phyloP scores from a whole-genome alignment of 2,329 filamentous ascomycete species.

The Xylariaceae sp. region DNA sequence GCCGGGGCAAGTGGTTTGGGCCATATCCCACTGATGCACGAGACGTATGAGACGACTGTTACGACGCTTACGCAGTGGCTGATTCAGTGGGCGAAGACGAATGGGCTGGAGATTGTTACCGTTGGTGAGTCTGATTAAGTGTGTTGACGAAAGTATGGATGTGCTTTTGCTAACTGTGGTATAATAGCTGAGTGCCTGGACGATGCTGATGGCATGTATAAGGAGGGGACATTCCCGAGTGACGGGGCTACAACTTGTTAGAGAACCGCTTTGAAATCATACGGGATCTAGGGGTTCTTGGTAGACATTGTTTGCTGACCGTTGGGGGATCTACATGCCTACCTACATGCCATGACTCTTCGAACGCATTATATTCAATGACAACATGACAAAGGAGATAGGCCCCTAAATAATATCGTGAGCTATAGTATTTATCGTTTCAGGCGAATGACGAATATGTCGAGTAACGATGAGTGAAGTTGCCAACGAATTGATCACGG shows the following conservation, averaged over 20 bases:
- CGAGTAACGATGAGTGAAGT: too few relatives aligned
- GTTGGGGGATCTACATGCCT: too few relatives aligned
- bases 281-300: not conserved
- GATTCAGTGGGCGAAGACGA: slow-evolving; percentile 46
- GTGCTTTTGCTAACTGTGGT: slow-evolving; percentile 7
- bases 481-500: too few relatives aligned
- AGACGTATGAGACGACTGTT: slow-evolving; percentile 47
- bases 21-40: slow-evolving; percentile 55
- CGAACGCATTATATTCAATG: too few relatives aligned
- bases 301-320: not conserved
- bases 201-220: slow-evolving; percentile 38
- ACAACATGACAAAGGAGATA: too few relatives aligned
- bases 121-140: slow-evolving; percentile 38
- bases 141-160: not conserved
- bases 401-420: too few relatives aligned
- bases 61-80: slow-evolving; percentile 45
- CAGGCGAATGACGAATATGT: too few relatives aligned
- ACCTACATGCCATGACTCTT: too few relatives aligned
- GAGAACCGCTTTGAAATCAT: not conserved
- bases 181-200: slow-evolving; percentile 39
- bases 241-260: slow-evolving; percentile 34
- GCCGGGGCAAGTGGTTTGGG: slow-evolving; percentile 40
- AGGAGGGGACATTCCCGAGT: slow-evolving; percentile 36
- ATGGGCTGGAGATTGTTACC: slow-evolving; percentile 44
- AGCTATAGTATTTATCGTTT: too few relatives aligned